Evolutionary conservation across 345 rosid species (phyloP), one percentile per base, ranked within the genome.

Genomic region (Erucastrum elatum): DNA sequence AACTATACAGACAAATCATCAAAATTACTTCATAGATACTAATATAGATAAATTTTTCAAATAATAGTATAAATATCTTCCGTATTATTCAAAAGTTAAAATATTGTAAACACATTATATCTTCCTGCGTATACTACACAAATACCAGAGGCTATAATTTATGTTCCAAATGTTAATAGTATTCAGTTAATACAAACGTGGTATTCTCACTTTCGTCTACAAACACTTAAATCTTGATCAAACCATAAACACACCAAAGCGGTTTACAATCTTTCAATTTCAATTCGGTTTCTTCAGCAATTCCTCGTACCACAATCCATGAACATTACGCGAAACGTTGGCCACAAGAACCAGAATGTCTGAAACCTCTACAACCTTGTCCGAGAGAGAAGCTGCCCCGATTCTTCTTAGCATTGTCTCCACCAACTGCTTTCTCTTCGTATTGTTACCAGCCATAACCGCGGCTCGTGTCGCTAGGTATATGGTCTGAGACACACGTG

Each of bases 391-490:
- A 4, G 77, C 85, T 1, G 94, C 93, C n/a, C 98, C 94, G 1
- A 90, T 85, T 29, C 78, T 89, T 82, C 84, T 78, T 29, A 92
- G 90, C 11, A 85, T 84, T 31, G 64, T 75, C 72, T 91, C 91
- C 0, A 85, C 90, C 51, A 90, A 31, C 62, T 85, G 90, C 58
- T 84, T 86, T 13, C 90, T 87, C 41, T 75, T 72, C 3, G 82
- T 33, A 9, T 88, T 87, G 26, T 83, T 88, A 10, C 94, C 95
- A 0, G 95, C 94, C 0, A 94, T 84, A 49, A 92, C 90, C 0
- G 89, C 84, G 3, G 94, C 93, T 76, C 93, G 87, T 30, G 79
- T 81, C 31, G 93, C 94, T 70, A 86, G 61, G 83, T 94, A 91
- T 8, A 93, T 83, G 49, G 96, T 89, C 0, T 70, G 86, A 6